These are phyloP conservation scores for Dryadomyces quercus-mongolicae DNA, from an alignment of 2,329 filamentous ascomycete genomes.

Conservation along the genomic window DNA sequence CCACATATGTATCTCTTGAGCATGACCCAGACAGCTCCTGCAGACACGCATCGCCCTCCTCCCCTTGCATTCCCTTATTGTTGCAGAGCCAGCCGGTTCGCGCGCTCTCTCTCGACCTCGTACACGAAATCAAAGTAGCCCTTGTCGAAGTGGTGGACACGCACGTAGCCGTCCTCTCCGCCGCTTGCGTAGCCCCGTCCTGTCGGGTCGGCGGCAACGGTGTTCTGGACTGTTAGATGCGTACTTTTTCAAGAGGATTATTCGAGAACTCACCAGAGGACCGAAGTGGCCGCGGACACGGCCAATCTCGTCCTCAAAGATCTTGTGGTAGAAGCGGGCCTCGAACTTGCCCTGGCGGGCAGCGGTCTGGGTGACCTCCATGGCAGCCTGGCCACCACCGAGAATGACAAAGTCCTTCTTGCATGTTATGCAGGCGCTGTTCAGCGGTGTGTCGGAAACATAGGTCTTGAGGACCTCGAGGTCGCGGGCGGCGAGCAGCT, in stretches of 20 bases:
- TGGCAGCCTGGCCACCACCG: slow-evolving; percentile 93
- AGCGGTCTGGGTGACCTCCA: slow-evolving; percentile 94
- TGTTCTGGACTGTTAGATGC: slow-evolving; percentile 45
- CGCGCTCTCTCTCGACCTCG: slow-evolving; percentile 84
- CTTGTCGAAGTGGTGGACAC: slow-evolving; percentile 97
- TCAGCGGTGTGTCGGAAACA: slow-evolving; percentile 82
- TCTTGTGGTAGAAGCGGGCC: slow-evolving; percentile 98
- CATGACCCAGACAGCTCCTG: background rate
- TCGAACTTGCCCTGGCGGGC: slow-evolving; percentile 98
- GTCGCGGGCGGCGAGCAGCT: slow-evolving; percentile 77
- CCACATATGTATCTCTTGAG: background rate
- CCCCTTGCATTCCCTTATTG: slow-evolving; percentile 4
- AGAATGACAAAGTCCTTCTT: slow-evolving; percentile 98
- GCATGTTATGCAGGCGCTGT: slow-evolving; percentile 85
- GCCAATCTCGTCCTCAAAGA: slow-evolving; percentile 97
- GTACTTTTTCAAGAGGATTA: background rate
- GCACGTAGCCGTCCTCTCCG: slow-evolving; percentile 96
- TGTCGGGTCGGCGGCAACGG: slow-evolving; percentile 82
- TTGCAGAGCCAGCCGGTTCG: slow-evolving; percentile 27
- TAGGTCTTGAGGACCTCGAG: slow-evolving; percentile 92
- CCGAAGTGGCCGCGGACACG: slow-evolving; percentile 96
- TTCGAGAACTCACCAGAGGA: slow-evolving; percentile 43
- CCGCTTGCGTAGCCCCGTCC: slow-evolving; percentile 90
- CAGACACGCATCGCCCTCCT: background rate
- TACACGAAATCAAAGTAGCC: slow-evolving; percentile 98